These are phyloP conservation scores for Xylariaceae sp. DNA, from an alignment of 2,329 filamentous ascomycete species.

Conservation along the genomic window DNA sequence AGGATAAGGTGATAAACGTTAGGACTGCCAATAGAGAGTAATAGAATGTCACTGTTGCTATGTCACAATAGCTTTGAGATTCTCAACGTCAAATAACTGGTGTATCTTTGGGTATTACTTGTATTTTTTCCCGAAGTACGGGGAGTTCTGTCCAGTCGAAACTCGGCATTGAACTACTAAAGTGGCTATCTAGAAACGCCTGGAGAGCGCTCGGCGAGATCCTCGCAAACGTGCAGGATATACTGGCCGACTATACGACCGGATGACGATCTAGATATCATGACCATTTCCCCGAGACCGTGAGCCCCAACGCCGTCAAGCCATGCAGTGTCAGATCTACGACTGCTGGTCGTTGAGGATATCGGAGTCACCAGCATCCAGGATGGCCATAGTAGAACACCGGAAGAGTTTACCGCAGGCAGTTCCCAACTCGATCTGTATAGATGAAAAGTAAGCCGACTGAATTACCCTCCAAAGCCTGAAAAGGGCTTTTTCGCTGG, in stretches of 20 bases:
- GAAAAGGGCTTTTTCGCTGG: constrained; percentile 86
- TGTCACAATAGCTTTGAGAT: neutral
- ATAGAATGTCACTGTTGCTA: neutral
- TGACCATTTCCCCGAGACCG: constrained; percentile 33
- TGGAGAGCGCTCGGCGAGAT: constrained; percentile 14
- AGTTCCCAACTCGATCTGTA: constrained; percentile 95
- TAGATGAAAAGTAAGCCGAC: constrained; percentile 56
- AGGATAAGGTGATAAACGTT: neutral
- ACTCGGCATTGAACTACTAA: constrained; percentile 28
- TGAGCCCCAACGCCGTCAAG: constrained; percentile 36
- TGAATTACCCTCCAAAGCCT: constrained; percentile 86
- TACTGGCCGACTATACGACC: constrained; percentile 14
- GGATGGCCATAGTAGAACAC: constrained; percentile 94
- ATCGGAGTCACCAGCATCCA: constrained; percentile 98
- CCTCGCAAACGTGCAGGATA: constrained; percentile 14
- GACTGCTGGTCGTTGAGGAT: constrained; percentile 80
- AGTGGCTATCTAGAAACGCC: constrained; percentile 28
- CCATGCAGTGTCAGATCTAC: constrained; percentile 46
- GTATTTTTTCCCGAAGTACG: constrained; percentile 23
- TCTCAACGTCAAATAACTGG: neutral
- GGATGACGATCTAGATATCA: constrained; percentile 19
- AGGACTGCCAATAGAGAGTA: neutral
- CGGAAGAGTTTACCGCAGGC: constrained; percentile 99
- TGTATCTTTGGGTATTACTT: constrained; percentile 35
- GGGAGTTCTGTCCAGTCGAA: constrained; percentile 21